These are phyloP conservation scores for Perkinsus olseni DNA, from an alignment of 169 alveolate genomes.

Conservation along the genomic window DNA sequence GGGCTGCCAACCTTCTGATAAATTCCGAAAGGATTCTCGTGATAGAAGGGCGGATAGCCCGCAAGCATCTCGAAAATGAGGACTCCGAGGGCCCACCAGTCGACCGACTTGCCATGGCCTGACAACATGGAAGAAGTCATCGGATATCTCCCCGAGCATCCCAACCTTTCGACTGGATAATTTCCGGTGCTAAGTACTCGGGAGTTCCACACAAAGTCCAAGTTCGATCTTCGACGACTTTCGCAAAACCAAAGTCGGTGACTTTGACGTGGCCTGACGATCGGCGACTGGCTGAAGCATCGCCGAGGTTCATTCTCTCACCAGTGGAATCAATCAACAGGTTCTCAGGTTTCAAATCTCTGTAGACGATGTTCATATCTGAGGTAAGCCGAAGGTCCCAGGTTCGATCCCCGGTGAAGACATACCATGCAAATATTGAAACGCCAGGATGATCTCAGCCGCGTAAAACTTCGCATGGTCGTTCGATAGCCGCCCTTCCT, in stretches of 20 bases:
- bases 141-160: slow-evolving; percentile 2
- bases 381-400: neutral
- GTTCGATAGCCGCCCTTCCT: slow-evolving; percentile 78
- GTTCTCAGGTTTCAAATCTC: slow-evolving; percentile 92
- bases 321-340: slow-evolving; percentile 86
- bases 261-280: slow-evolving; percentile 81
- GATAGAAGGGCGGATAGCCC: slow-evolving; percentile 93
- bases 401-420: neutral
- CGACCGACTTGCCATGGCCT: slow-evolving; percentile 76
- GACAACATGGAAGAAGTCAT: neutral
- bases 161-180: slow-evolving; percentile 79
- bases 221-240: slow-evolving; percentile 85
- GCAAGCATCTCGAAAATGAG: slow-evolving; percentile 91
- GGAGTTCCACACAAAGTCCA: slow-evolving; percentile 97
- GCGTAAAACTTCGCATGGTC: slow-evolving; percentile 88
- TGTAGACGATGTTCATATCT: slow-evolving; percentile 39
- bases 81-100: slow-evolving; percentile 97
- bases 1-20: slow-evolving; percentile 84
- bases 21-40: slow-evolving; percentile 88
- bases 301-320: neutral
- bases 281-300: neutral
- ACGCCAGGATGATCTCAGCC: slow-evolving; percentile 84
- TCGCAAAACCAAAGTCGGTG: slow-evolving; percentile 98
- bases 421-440: slow-evolving; percentile 81
- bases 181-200: slow-evolving; percentile 97